These are phyloP conservation scores for Patellifolia procumbens DNA, from an alignment of 179 eudicot species.

Conservation along the genomic window DNA sequence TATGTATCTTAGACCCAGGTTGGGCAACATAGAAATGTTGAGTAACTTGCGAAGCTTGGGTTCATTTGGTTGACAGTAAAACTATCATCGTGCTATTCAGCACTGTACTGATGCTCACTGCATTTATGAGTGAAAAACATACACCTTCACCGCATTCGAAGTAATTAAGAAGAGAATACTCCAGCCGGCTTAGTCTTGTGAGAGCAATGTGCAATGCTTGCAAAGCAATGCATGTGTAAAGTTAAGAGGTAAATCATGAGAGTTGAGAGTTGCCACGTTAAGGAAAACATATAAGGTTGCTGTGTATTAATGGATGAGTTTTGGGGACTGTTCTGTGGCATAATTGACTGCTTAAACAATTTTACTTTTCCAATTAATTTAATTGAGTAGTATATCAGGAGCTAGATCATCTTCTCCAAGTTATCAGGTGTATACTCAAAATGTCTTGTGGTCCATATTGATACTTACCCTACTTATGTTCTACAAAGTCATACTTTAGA, in stretches of 20 bases:
- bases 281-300: no score
- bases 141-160: neutral
- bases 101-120: neutral
- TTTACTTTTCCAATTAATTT: no score
- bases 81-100: neutral
- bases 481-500: neutral
- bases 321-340: no score
- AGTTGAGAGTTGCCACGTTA: no score
- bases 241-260: no score
- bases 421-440: neutral
- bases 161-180: no score
- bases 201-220: no score
- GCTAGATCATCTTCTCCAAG: neutral
- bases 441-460: neutral
- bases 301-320: no score
- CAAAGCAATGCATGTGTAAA: no score
- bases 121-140: neutral
- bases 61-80: neutral
- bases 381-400: neutral
- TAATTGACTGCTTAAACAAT: no score
- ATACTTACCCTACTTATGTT: neutral
- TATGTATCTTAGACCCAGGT: neutral
- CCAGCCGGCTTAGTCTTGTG: neutral
- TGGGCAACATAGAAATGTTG: neutral
- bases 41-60: neutral